Conservation (phyloP, 2,329 filamentous ascomycete species). For the Botrytis fabae region DNA sequence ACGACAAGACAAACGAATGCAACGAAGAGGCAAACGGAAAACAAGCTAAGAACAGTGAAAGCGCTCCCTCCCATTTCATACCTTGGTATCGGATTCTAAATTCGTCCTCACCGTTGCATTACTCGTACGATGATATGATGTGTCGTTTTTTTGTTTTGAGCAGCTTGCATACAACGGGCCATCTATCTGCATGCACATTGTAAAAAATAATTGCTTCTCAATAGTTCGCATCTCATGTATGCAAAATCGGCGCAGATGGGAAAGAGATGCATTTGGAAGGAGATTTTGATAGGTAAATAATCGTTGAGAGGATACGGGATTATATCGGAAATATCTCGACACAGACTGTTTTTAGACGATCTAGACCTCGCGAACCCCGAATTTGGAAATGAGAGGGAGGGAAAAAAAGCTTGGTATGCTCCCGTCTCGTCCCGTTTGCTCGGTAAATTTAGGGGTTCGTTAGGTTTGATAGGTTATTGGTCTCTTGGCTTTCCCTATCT, state of each 20-base stretch:
- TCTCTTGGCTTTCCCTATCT: neutral
- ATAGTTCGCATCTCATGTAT: neutral
- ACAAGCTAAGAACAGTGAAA: neutral
- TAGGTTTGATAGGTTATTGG: neutral
- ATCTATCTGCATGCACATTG: neutral
- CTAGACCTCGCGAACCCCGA: neutral
- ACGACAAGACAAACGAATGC: neutral
- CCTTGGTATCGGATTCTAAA: slow-evolving; percentile 11
- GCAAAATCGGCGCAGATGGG: neutral
- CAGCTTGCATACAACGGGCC: neutral
- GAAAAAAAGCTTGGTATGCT: neutral
- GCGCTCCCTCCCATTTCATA: slow-evolving; percentile 13
- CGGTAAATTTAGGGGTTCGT: slow-evolving; percentile 16
- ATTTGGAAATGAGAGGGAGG: neutral
- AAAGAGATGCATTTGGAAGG: neutral
- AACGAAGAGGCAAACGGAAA: neutral
- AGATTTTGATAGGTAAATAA: neutral
- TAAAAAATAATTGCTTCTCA: neutral
- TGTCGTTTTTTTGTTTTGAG: neutral
- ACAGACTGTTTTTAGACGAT: neutral
- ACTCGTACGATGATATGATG: slow-evolving; percentile 3
- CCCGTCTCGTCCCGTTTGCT: neutral
- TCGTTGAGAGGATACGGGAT: neutral
- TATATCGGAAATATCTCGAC: neutral
- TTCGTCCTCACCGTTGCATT: neutral